These are phyloP conservation scores for Breviolum minutum DNA, from an alignment of 73 alveolate species.

Conservation along the genomic window DNA sequence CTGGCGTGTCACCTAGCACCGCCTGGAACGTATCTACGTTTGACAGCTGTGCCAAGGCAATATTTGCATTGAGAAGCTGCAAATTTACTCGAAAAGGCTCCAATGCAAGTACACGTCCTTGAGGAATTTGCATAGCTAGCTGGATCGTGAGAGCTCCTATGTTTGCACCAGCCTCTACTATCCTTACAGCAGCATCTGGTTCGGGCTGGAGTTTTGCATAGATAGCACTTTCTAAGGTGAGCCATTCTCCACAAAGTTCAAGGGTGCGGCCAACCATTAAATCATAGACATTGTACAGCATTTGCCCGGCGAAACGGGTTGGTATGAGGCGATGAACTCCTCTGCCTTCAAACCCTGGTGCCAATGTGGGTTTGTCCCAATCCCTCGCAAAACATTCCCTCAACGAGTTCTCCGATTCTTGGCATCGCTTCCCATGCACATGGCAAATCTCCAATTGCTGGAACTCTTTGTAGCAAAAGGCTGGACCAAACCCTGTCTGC, in stretches of 20 bases:
- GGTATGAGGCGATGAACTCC: conserved; percentile 35
- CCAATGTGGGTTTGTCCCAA: conserved; percentile 44
- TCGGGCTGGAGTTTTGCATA: not conserved
- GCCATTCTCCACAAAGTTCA: conserved; percentile 62
- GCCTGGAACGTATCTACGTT: conserved; percentile 72
- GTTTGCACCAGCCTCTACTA: conserved; percentile 71
- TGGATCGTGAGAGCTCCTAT: conserved; percentile 53
- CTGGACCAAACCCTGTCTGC: not conserved
- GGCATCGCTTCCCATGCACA: not conserved
- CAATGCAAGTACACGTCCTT: conserved; percentile 62
- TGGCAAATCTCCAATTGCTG: conserved; percentile 14
- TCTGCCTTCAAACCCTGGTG: not conserved
- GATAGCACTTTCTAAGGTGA: not conserved
- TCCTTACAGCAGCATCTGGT: not conserved
- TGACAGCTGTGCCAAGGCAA: conserved; percentile 57
- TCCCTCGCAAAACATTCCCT: conserved; percentile 4
- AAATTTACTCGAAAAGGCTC: conserved; percentile 32
- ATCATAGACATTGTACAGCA: conserved; percentile 72
- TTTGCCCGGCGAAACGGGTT: conserved; percentile 14
- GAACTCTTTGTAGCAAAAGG: conserved; percentile 4
- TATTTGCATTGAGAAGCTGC: conserved; percentile 55
- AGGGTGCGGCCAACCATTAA: conserved; percentile 47
- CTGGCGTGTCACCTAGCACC: conserved; percentile 31
- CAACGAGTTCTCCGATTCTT: not conserved
- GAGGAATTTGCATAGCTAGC: not conserved